phyloP scores from a whole-genome alignment of 495 filamentous ascomycete genomes.

The Annulohypoxylon nitens region DNA sequence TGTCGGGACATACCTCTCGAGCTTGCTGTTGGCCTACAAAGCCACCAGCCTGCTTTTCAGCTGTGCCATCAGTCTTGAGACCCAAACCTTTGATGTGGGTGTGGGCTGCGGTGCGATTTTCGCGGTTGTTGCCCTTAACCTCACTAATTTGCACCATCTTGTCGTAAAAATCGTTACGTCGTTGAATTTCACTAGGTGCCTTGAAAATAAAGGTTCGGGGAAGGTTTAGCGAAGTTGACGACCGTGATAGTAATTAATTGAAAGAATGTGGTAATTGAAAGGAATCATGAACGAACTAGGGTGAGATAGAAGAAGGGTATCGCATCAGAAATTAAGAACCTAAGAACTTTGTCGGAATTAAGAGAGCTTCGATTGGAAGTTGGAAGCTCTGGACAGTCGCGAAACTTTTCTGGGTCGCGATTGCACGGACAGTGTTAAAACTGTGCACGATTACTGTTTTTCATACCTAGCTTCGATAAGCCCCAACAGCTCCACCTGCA shows the following conservation, averaged over 20 bases:
- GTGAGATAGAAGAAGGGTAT: neutral
- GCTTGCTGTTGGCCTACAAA: slow-evolving; percentile 92
- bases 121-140: slow-evolving; percentile 94
- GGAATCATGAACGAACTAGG: neutral
- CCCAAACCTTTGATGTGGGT: slow-evolving; percentile 97
- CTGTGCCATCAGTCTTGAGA: slow-evolving; percentile 81
- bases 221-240: slow-evolving; percentile 15
- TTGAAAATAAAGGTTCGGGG: slow-evolving; percentile 19
- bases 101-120: slow-evolving; percentile 94
- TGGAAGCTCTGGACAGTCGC: slow-evolving; percentile 47
- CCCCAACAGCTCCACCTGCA: neutral
- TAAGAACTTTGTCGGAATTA: slow-evolving; percentile 35
- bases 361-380: slow-evolving; percentile 31
- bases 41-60: slow-evolving; percentile 79
- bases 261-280: neutral
- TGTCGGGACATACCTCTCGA: slow-evolving; percentile 73
- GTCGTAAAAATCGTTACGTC: slow-evolving; percentile 40
- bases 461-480: slow-evolving; percentile 2
- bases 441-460: slow-evolving; percentile 31
- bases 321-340: slow-evolving; percentile 40
- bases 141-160: slow-evolving; percentile 94
- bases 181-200: neutral
- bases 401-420: slow-evolving; percentile 54
- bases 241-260: neutral
- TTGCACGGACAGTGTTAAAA: slow-evolving; percentile 30